These are phyloP conservation scores for Termitomyces sp. DNA, from an alignment of 768 basidiomycete genomes.

Conservation along the genomic window DNA sequence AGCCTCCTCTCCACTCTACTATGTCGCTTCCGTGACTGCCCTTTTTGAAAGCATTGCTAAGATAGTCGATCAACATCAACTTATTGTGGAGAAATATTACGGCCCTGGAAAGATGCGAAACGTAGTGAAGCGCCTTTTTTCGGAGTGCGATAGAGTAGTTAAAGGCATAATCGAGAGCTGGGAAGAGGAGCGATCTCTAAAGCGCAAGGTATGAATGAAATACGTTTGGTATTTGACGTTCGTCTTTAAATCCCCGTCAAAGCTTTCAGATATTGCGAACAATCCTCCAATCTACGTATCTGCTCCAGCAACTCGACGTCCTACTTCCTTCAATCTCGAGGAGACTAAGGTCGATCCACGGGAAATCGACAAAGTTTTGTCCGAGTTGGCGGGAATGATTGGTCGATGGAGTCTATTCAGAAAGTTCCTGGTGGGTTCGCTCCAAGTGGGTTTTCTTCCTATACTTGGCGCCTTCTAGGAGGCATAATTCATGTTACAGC, in stretches of 20 bases:
- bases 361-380: conserved; percentile 87
- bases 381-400: conserved; percentile 85
- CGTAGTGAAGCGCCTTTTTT: conserved; percentile 69
- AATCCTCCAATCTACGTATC: conserved; percentile 31
- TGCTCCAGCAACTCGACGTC: conserved; percentile 25
- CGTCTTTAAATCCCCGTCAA: not conserved
- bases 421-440: conserved; percentile 74
- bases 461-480: not conserved
- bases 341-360: conserved; percentile 71
- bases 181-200: conserved; percentile 86
- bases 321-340: conserved; percentile 26
- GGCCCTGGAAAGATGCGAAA: conserved; percentile 80
- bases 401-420: conserved; percentile 90
- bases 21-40: conserved; percentile 82
- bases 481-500: not conserved
- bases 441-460: conserved; percentile 42
- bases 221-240: not conserved
- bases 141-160: conserved; percentile 85
- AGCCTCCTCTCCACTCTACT: conserved; percentile 93
- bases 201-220: conserved; percentile 56
- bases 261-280: conserved; percentile 44
- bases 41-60: conserved; percentile 93
- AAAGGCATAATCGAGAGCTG: conserved; percentile 72
- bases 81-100: conserved; percentile 97
- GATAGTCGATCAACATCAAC: conserved; percentile 97